Conservation (phyloP, 257 asterid genomes). For the Nemophila menziesii region DNA sequence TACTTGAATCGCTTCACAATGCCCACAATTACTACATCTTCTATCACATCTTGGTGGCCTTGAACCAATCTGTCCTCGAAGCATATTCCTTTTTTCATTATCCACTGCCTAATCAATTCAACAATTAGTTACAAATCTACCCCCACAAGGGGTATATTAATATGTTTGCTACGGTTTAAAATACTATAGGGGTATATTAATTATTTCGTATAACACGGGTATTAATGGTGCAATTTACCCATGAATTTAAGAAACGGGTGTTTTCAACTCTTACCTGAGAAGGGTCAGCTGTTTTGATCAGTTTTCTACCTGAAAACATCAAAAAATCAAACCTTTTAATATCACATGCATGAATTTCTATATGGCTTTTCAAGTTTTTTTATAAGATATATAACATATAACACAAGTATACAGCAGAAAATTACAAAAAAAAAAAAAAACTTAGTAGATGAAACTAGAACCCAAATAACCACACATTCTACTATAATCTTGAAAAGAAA, state of each 20-base stretch:
- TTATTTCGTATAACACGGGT: no score
- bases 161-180: no score
- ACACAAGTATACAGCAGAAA: no score
- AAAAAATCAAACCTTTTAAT: conserved; percentile 5
- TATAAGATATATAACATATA: conserved; percentile 1
- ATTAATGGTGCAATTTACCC: no score
- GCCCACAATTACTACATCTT: conserved; percentile 46
- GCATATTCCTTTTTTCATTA: conserved; percentile 15
- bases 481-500: no score
- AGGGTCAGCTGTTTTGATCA: conserved; percentile 13
- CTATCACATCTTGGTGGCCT: conserved; percentile 74
- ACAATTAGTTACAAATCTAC: background rate
- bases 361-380: background rate
- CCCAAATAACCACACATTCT: no score
- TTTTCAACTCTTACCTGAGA: conserved; percentile 20
- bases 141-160: no score
- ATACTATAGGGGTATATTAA: no score
- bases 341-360: background rate
- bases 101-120: conserved; percentile 2
- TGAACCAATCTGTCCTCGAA: conserved; percentile 57
- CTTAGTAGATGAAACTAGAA: no score
- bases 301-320: conserved; percentile 37
- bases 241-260: background rate
- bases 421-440: no score
- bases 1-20: conserved; percentile 81